Evolutionary conservation across 164 flowering plant species (phyloP), one percentile per base, ranked within the genome.

Genomic region (Euptelea pleiosperma): DNA sequence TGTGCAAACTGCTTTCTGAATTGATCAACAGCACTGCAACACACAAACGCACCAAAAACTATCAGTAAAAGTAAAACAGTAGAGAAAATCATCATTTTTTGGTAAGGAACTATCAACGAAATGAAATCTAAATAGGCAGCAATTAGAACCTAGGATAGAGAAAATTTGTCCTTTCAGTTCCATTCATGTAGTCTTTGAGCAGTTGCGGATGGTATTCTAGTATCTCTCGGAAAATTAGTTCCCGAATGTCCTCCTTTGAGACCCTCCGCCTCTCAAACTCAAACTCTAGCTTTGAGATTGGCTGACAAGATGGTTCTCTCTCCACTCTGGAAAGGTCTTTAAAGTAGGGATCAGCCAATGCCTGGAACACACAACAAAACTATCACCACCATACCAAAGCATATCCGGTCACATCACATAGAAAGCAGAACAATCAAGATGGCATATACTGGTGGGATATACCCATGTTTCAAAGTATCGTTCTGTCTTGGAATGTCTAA

Each of bases 201-300:
- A 91, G 76, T 61, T 83, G 92, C 52, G 94, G 98, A 77, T 91
- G 98, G 70, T 91, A 91, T 60, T 91, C 98, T 11, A 91, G 72
- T 35, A 89, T 85, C 75, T 91, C 98, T 24, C 89, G 73, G 63
- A 82, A 91, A 48, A 91, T 88, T 34, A 91, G 69, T 63, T 91
- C 94, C 14, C 91, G 60, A 16, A 91, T 75, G 58, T 91, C 98
- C 55, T 91, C 98, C 67, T 89, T 91, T 28, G 96, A 81, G 12
- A 83, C 84, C 61, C 86, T 78, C 50, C 91, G 68, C 69, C 94
- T 84, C 78, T 91, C 98, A 77, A 91, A 91, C 64, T 91, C 98
- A 65, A 91, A 91, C 69, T 91, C 98, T 74, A 91, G 72, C 64
- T 88, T 91, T 37, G 88, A 67, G 42, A 88, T 84, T 39, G 91